Percentiles rank a stretch among this genome's conserved stretches.
Conservation (phyloP, 139 green algal species). For the Coelastrella sp. region DNA sequence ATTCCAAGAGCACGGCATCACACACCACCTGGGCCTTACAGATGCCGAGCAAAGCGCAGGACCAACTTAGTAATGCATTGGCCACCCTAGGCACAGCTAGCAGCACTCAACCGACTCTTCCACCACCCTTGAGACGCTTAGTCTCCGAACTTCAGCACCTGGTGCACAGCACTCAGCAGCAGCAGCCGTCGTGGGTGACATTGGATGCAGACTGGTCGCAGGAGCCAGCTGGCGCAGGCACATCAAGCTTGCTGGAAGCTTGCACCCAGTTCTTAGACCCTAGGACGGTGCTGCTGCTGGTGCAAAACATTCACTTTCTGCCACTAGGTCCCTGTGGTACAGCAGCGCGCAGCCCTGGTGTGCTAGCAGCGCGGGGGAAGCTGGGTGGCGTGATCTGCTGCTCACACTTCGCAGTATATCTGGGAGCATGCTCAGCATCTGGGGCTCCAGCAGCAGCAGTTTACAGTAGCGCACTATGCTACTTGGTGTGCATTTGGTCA, state of each 20-base stretch:
- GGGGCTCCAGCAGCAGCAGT: neutral
- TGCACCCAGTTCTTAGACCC: conserved; percentile 32
- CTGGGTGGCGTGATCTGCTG: conserved; percentile 51
- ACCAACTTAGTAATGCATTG: conserved; percentile 19
- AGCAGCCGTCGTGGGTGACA: conserved; percentile 45
- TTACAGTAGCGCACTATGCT: conserved; percentile 46
- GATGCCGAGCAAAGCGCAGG: conserved; percentile 21
- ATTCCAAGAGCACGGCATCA: neutral
- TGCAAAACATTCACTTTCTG: conserved; percentile 74
- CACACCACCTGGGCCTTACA: neutral
- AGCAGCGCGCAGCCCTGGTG: neutral
- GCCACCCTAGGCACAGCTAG: neutral
- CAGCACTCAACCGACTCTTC: neutral
- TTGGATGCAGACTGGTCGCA: conserved; percentile 62
- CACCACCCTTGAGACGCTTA: neutral
- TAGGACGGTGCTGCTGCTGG: conserved; percentile 37
- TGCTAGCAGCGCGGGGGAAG: conserved; percentile 48
- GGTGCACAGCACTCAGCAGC: neutral
- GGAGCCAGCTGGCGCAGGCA: neutral
- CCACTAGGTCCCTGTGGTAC: conserved; percentile 59
- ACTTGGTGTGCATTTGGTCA: conserved; percentile 58
- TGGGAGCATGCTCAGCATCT: neutral
- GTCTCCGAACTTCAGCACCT: neutral
- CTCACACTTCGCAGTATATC: conserved; percentile 64
- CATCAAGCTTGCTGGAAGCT: neutral